phyloP scores from a whole-genome alignment of 768 basidiomycete genomes.

The Boletus huronensis region DNA sequence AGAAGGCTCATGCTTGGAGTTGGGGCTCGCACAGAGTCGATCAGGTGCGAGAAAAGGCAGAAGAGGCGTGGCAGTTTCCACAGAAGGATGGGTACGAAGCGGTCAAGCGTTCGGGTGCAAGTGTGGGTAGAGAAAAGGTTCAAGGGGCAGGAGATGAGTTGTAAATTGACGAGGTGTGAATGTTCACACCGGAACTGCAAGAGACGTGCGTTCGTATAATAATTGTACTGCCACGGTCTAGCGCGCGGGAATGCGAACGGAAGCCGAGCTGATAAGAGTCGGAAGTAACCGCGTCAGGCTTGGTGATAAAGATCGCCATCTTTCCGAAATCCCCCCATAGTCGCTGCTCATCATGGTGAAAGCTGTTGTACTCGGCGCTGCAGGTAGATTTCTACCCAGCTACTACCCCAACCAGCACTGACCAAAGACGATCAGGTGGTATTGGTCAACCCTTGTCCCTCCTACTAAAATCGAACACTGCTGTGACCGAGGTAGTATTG shows the following conservation, averaged over 20 bases:
- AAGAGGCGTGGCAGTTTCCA: conserved; percentile 20
- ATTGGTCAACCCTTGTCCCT: conserved; percentile 96
- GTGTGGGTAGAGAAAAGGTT: conserved; percentile 4
- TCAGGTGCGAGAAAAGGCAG: conserved; percentile 23
- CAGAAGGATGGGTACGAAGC: conserved; percentile 9
- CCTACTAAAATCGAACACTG: conserved; percentile 81
- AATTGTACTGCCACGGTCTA: not conserved
- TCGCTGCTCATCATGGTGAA: conserved; percentile 40
- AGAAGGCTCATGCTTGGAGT: conserved; percentile 5
- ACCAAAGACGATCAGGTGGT: conserved; percentile 56
- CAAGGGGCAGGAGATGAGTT: conserved; percentile 32
- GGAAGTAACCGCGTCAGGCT: conserved; percentile 13
- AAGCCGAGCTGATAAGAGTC: too few relatives aligned
- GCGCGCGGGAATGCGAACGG: too few relatives aligned
- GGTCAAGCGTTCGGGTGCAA: conserved; percentile 20
- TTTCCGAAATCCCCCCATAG: not conserved
- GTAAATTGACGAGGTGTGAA: not conserved
- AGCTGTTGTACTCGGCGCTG: conserved; percentile 95
- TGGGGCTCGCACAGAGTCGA: conserved; percentile 28
- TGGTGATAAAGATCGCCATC: conserved; percentile 16
- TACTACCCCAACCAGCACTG: not conserved
- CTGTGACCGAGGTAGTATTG: conserved; percentile 74
- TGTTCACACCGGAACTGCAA: not conserved
- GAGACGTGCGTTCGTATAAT: not conserved
- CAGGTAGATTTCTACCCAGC: conserved; percentile 48